Conservation (phyloP, 441 rosid species). For the Geranium incanum region DNA sequence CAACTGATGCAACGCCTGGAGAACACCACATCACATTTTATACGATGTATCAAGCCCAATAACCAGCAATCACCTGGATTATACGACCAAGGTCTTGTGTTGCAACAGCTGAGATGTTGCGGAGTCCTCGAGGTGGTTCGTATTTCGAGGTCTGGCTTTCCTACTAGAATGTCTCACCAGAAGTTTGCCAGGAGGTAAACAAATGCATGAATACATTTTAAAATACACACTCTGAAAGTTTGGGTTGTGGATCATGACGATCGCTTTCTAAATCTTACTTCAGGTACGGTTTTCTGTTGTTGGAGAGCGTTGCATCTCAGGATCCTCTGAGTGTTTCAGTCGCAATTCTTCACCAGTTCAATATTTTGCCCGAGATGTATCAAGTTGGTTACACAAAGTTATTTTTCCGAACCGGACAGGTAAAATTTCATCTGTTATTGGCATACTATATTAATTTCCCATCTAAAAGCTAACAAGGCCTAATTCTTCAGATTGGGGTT, state of each 20-base stretch:
- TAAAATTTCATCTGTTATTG: constrained; percentile 21
- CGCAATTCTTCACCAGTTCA: constrained; percentile 96
- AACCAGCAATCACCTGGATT: constrained; percentile 72
- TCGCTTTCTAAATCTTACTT: constrained; percentile 19
- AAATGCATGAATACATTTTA: background rate
- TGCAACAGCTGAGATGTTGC: constrained; percentile 95
- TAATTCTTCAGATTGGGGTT: constrained; percentile 69
- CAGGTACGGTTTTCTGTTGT: constrained; percentile 95
- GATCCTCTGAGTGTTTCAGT: constrained; percentile 94
- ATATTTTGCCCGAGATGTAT: constrained; percentile 96
- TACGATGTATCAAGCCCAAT: constrained; percentile 97
- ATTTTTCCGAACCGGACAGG: constrained; percentile 98
- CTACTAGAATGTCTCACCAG: constrained; percentile 94
- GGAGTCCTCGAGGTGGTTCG: constrained; percentile 99
- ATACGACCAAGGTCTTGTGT: constrained; percentile 81
- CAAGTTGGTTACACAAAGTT: constrained; percentile 97
- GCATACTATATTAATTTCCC: background rate
- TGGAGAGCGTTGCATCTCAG: constrained; percentile 66
- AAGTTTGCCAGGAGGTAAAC: constrained; percentile 87
- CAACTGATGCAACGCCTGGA: constrained; percentile 94
- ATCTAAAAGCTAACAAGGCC: constrained; percentile 13
- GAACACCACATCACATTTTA: constrained; percentile 95
- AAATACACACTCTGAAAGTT: background rate
- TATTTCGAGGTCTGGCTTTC: constrained; percentile 93
- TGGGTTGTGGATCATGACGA: constrained; percentile 16